phyloP scores from a whole-genome alignment of 352 stramenopile genomes.

The Phytophthora syringae region DNA sequence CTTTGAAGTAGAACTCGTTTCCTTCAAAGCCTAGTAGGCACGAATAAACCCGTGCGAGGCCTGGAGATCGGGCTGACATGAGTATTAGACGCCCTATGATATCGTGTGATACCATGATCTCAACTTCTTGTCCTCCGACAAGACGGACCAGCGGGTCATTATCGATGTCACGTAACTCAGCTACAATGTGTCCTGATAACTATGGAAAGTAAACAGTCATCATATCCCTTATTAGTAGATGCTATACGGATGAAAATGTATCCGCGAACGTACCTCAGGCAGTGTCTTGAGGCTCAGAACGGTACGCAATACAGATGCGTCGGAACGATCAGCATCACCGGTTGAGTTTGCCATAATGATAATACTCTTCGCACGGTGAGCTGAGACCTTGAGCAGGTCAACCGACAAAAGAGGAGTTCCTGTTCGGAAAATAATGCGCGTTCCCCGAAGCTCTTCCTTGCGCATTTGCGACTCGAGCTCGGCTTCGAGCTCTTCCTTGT shows the following conservation, averaged over 20 bases:
- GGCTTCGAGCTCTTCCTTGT: slow-evolving; percentile 78
- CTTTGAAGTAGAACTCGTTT: slow-evolving; percentile 88
- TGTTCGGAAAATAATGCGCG: slow-evolving; percentile 76
- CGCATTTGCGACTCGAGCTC: slow-evolving; percentile 60
- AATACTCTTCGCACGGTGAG: slow-evolving; percentile 68
- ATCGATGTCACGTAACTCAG: slow-evolving; percentile 86
- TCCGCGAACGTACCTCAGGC: slow-evolving; percentile 34
- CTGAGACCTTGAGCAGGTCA: slow-evolving; percentile 77
- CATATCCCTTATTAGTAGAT: background rate
- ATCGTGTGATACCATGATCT: slow-evolving; percentile 86
- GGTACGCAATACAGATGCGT: slow-evolving; percentile 71
- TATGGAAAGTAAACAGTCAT: slow-evolving; percentile 12
- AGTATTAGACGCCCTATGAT: slow-evolving; percentile 86
- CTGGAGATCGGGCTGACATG: slow-evolving; percentile 77
- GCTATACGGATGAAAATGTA: background rate
- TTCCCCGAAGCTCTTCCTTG: slow-evolving; percentile 58
- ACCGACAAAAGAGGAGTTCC: slow-evolving; percentile 76
- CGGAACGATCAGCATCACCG: slow-evolving; percentile 76
- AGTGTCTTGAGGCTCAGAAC: slow-evolving; percentile 79
- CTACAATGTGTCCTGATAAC: slow-evolving; percentile 78
- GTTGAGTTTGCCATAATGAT: slow-evolving; percentile 75
- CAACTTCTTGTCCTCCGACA: slow-evolving; percentile 70
- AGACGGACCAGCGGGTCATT: slow-evolving; percentile 78
- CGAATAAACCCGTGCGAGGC: slow-evolving; percentile 64
- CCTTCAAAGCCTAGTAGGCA: slow-evolving; percentile 81